phyloP scores from a whole-genome alignment of 768 basidiomycete genomes.

The Lentinula raphanica region DNA sequence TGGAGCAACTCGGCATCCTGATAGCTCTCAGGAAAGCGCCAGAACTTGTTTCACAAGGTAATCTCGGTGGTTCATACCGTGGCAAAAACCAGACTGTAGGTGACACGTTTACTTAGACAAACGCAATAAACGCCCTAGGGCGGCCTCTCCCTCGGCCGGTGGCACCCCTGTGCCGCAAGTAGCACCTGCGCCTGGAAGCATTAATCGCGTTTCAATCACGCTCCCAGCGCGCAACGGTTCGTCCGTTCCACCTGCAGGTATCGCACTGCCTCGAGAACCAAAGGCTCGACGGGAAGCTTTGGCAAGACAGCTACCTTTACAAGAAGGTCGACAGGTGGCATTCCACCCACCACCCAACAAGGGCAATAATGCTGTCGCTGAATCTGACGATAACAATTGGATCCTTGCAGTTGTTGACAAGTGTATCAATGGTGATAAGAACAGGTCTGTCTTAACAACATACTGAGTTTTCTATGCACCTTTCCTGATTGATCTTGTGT shows the following conservation, averaged over 20 bases:
- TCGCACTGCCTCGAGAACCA: slow-evolving; percentile 58
- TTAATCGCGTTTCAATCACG: slow-evolving; percentile 49
- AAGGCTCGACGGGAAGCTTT: slow-evolving; percentile 63
- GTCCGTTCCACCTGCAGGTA: slow-evolving; percentile 47
- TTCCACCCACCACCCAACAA: slow-evolving; percentile 68
- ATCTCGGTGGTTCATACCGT: neutral
- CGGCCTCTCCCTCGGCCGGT: slow-evolving; percentile 61
- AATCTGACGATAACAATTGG: slow-evolving; percentile 60
- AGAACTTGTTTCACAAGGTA: slow-evolving; percentile 56
- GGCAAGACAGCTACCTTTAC: slow-evolving; percentile 59
- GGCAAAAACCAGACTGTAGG: neutral
- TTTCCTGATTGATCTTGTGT: neutral
- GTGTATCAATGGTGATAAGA: slow-evolving; percentile 68
- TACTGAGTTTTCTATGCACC: neutral
- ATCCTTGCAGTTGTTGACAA: slow-evolving; percentile 74
- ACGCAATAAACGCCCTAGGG: slow-evolving; percentile 70
- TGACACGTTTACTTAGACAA: slow-evolving; percentile 44
- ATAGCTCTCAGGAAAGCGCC: slow-evolving; percentile 72
- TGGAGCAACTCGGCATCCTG: slow-evolving; percentile 65
- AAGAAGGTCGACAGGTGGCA: slow-evolving; percentile 73
- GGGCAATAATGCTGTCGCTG: slow-evolving; percentile 27
- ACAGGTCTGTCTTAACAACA: slow-evolving; percentile 40
- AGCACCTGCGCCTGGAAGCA: slow-evolving; percentile 20
- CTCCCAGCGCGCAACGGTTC: slow-evolving; percentile 40
- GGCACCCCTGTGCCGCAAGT: slow-evolving; percentile 29